phyloP scores from a whole-genome alignment of 1,284 basidiomycete genomes.

The Flammula alnicola region DNA sequence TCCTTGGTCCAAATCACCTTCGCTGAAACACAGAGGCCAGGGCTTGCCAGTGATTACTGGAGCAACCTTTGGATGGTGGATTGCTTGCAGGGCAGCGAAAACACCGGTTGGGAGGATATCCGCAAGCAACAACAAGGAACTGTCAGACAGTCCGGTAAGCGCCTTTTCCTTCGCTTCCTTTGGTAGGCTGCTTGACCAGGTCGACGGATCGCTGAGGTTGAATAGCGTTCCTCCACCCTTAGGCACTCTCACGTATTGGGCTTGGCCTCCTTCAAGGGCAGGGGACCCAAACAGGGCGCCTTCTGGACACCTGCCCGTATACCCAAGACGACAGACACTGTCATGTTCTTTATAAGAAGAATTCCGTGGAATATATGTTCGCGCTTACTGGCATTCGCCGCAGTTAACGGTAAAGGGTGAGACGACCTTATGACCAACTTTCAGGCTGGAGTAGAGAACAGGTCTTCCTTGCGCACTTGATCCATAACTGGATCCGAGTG shows the following conservation, averaged over 20 bases:
- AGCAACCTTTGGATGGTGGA: conserved; percentile 71
- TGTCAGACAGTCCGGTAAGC: conserved; percentile 52
- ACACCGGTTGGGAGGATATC: conserved; percentile 82
- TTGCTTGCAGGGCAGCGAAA: conserved; percentile 74
- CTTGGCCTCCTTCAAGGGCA: conserved; percentile 80
- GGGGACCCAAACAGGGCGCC: conserved; percentile 77
- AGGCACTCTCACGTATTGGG: conserved; percentile 85
- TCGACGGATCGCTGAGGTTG: conserved; percentile 57
- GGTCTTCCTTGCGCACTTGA: conserved; percentile 52
- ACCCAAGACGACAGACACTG: conserved; percentile 77
- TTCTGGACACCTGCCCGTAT: conserved; percentile 76
- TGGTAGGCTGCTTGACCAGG: conserved; percentile 38
- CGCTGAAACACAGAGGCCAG: conserved; percentile 56
- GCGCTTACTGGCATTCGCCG: conserved; percentile 77
- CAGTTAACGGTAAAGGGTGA: conserved; percentile 88
- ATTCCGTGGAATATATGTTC: not conserved
- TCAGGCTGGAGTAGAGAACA: conserved; percentile 66
- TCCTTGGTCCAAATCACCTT: conserved; percentile 28
- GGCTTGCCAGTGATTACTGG: conserved; percentile 58
- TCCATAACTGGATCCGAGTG: conserved; percentile 69
- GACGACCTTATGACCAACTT: conserved; percentile 83
- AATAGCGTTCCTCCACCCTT: conserved; percentile 81
- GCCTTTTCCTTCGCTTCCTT: conserved; percentile 38
- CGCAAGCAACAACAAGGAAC: conserved; percentile 73
- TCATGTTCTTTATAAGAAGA: not conserved